These are phyloP conservation scores for Backusella morwellensis DNA, from an alignment of 192 early-diverging fungal genomes.

Conservation along the genomic window DNA sequence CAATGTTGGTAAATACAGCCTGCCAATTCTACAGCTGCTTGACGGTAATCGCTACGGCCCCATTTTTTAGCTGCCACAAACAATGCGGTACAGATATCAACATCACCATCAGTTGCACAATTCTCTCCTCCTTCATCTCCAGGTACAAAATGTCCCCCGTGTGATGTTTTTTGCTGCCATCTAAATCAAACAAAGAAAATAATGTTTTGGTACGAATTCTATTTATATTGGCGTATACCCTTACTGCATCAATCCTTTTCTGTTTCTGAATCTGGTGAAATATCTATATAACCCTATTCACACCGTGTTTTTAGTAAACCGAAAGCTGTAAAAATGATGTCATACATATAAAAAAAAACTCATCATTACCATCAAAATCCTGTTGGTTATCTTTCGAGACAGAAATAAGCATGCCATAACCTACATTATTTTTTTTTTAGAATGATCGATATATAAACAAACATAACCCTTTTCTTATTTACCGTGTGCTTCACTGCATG, in stretches of 20 bases:
- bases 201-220: neutral
- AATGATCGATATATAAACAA: neutral
- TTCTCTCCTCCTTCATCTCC: slow-evolving; percentile 47
- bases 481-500: slow-evolving; percentile 52
- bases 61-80: slow-evolving; percentile 47
- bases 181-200: slow-evolving; percentile 6
- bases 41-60: slow-evolving; percentile 45
- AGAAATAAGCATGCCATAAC: slow-evolving; percentile 56
- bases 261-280: slow-evolving; percentile 46
- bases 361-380: slow-evolving; percentile 48
- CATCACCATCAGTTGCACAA: slow-evolving; percentile 55
- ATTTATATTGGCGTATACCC: neutral
- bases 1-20: slow-evolving; percentile 49
- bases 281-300: slow-evolving; percentile 39
- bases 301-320: neutral
- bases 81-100: slow-evolving; percentile 52
- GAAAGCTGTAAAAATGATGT: neutral
- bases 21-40: slow-evolving; percentile 38
- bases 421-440: slow-evolving; percentile 18
- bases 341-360: neutral
- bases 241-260: slow-evolving; percentile 46
- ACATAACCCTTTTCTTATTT: neutral
- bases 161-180: slow-evolving; percentile 50
- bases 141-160: slow-evolving; percentile 37
- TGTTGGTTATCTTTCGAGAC: slow-evolving; percentile 49